Evolutionary conservation across 2,329 filamentous ascomycete species (phyloP).

Genomic region (Chaetomium sp.): DNA sequence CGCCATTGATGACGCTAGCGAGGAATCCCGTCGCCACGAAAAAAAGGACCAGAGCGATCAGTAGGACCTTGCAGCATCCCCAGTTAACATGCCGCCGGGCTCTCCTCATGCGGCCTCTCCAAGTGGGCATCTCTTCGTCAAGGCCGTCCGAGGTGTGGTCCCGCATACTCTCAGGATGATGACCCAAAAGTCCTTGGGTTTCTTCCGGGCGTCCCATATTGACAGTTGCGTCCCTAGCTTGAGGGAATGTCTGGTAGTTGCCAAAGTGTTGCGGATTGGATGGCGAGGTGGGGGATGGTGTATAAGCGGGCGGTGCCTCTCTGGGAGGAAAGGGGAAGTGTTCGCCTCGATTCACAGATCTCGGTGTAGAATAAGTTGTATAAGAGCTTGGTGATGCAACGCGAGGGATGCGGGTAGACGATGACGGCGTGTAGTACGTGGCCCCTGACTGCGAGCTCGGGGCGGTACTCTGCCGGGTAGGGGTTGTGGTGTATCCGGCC

Average conservation of each 20-base stretch:
- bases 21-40: constrained; percentile 40
- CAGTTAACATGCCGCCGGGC: constrained; percentile 35
- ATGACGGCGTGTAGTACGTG: constrained; percentile 33
- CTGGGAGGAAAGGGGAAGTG: constrained; percentile 28
- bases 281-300: constrained; percentile 45
- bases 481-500: constrained; percentile 12
- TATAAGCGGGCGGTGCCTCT: constrained; percentile 56
- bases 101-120: constrained; percentile 38
- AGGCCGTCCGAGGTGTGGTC: constrained; percentile 36
- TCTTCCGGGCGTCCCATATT: constrained; percentile 51
- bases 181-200: constrained; percentile 46
- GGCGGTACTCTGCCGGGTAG: constrained; percentile 6
- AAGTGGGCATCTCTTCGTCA: constrained; percentile 31
- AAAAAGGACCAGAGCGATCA: constrained; percentile 39
- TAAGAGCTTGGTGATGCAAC: constrained; percentile 27
- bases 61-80: constrained; percentile 37
- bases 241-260: constrained; percentile 49
- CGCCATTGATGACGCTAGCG: constrained; percentile 35
- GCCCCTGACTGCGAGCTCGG: constrained; percentile 23
- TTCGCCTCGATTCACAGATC: constrained; percentile 30
- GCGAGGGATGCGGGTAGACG: constrained; percentile 26
- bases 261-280: constrained; percentile 23
- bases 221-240: constrained; percentile 22
- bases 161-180: constrained; percentile 52
- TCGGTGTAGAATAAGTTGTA: constrained; percentile 30